phyloP scores from a whole-genome alignment of 2,329 filamentous ascomycete genomes.

The Colletotrichum sublineola region DNA sequence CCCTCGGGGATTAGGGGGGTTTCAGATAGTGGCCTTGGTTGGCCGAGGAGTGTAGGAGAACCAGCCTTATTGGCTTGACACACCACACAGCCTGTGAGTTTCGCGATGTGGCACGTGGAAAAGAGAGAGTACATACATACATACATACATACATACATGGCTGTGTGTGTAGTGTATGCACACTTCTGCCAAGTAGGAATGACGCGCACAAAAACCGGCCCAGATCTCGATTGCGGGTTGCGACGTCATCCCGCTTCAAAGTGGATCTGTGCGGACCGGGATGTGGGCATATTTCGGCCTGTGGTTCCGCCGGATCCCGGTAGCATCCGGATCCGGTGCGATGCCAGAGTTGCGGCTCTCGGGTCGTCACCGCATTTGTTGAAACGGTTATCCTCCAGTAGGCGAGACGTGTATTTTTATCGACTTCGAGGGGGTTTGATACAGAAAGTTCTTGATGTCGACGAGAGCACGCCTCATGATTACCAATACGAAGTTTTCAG shows the following conservation, averaged over 20 bases:
- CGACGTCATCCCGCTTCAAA: constrained; percentile 37
- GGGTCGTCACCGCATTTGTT: not conserved
- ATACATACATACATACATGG: no score
- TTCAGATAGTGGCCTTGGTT: constrained; percentile 8
- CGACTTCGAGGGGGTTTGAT: not conserved
- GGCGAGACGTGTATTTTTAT: not conserved
- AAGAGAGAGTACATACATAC: not conserved
- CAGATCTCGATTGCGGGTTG: constrained; percentile 39
- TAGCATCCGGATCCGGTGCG: not conserved
- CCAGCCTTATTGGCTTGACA: not conserved
- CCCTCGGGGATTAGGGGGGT: not conserved
- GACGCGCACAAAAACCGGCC: constrained; percentile 17
- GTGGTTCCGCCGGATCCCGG: constrained; percentile 5
- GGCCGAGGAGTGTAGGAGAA: not conserved
- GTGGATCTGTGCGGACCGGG: not conserved
- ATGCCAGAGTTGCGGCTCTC: not conserved
- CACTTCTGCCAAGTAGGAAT: not conserved
- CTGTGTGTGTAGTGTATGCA: not conserved
- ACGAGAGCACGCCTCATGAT: not conserved
- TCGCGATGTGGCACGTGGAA: constrained; percentile 20
- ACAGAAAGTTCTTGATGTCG: not conserved
- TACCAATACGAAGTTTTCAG: no score
- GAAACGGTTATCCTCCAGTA: not conserved
- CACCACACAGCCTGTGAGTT: constrained; percentile 3
- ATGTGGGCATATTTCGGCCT: constrained; percentile 4